Conservation (phyloP, 495 filamentous ascomycete species). For the Cercophora samala region DNA sequence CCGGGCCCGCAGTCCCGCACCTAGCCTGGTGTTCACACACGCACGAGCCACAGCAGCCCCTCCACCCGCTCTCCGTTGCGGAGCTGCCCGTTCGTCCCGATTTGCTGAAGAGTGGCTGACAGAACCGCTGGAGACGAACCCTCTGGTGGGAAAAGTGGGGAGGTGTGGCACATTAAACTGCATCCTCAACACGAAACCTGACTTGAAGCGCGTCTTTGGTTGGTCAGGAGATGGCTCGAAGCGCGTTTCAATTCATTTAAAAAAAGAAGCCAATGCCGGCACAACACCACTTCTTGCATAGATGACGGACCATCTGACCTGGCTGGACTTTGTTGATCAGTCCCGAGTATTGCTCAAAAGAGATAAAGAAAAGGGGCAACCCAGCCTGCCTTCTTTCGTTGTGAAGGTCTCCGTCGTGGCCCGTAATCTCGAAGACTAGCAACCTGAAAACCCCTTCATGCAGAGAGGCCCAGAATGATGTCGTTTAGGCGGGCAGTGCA, state of each 20-base stretch:
- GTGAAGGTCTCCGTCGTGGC: neutral
- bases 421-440: neutral
- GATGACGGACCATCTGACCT: conserved; percentile 7
- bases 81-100: conserved; percentile 27
- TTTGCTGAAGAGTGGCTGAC: conserved; percentile 10
- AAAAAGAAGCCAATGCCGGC: conserved; percentile 32
- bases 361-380: neutral
- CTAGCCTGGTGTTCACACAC: too few relatives aligned
- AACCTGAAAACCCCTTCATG: conserved; percentile 2
- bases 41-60: conserved; percentile 1
- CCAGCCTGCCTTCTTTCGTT: too few relatives aligned
- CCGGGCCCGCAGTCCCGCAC: conserved; percentile 7
- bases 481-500: conserved; percentile 3
- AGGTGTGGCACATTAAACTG: conserved; percentile 19
- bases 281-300: conserved; percentile 12
- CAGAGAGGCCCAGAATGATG: neutral
- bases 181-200: conserved; percentile 30
- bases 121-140: conserved; percentile 15
- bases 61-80: conserved; percentile 8
- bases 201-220: conserved; percentile 32
- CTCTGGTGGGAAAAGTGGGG: conserved; percentile 10
- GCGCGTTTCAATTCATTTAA: conserved; percentile 37
- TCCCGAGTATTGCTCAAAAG: neutral
- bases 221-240: conserved; percentile 26
- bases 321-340: neutral